Evolutionary conservation across 140 eudicot species (phyloP), one percentile per base, ranked within the genome.

Genomic region (Oenanthe javanica): DNA sequence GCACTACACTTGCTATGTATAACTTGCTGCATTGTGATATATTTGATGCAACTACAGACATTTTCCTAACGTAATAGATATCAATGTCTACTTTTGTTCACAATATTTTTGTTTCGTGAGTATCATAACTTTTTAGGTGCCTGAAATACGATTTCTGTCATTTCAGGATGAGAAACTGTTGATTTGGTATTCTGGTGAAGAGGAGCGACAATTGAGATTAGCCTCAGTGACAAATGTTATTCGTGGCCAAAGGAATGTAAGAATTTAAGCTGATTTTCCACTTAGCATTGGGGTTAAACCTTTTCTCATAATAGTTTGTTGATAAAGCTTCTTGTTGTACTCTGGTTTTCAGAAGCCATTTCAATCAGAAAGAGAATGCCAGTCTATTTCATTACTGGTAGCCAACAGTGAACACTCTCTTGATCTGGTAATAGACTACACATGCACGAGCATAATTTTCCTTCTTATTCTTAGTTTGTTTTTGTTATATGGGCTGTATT

Each of bases 101-200:
- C 21, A 46, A 8, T 11, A 5, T 4, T 25, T 12, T 48, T 23
- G 63, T 43, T 78, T 63, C 45, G 25, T 2, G 0, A 55, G 18
- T 4, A 19, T 57, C 67, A 9, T 83, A 31, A 31, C 73, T 4
- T 12, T 67, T 67, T 12, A 67, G 73, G 46, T 31, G 57, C 49
- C 51, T 84, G 78, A 74, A 51, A 57, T 21, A 13, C 21, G 10
- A 64, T 63, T 38, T 10, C 54, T 42, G n/a, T 64, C 52, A 52
- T 83, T 74, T 80, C 87, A 90, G 96, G 96, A 90, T 82, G 96
- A 90, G 84, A 87, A 79, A 81, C 71, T 77, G 73, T 82, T 90
- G 57, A 88, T 90, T 57, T 90, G 96, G 96, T 85, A 83, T 75
- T 88, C 88, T 8, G 96, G 92, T 78, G 80, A 88, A 70, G 91